phyloP scores from a whole-genome alignment of 1,284 basidiomycete genomes.

The Malassezia yamatoensis region DNA sequence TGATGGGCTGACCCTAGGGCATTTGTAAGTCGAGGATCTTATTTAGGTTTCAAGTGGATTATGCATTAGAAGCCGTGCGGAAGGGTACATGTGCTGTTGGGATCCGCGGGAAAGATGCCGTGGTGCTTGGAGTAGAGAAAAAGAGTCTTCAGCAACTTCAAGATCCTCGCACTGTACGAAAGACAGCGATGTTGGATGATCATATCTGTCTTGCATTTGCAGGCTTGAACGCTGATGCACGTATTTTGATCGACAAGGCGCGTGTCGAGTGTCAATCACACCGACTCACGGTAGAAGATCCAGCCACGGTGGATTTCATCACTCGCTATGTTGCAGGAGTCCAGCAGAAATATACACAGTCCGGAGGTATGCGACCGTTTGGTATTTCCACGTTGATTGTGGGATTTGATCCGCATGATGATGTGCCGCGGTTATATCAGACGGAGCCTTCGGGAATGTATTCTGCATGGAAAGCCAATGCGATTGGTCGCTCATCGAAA shows the following conservation, averaged over 20 bases:
- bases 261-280: constrained; percentile 96
- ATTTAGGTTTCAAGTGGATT: constrained; percentile 67
- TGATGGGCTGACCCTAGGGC: constrained; percentile 16
- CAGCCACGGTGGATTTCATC: constrained; percentile 95
- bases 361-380: constrained; percentile 94
- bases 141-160: constrained; percentile 94
- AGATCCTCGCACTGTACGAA: constrained; percentile 91
- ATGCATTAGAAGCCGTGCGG: constrained; percentile 89
- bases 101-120: constrained; percentile 84
- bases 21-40: constrained; percentile 11
- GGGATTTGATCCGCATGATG: constrained; percentile 90
- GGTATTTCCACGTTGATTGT: constrained; percentile 94
- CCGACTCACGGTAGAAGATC: constrained; percentile 92
- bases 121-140: constrained; percentile 97
- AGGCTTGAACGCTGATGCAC: constrained; percentile 91
- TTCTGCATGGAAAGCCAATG: constrained; percentile 98
- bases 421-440: constrained; percentile 77
- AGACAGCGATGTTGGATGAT: constrained; percentile 97
- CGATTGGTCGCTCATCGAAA: constrained; percentile 93
- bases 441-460: constrained; percentile 94
- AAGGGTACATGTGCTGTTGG: constrained; percentile 97
- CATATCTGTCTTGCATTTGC: constrained; percentile 96
- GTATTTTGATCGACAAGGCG: constrained; percentile 95
- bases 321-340: constrained; percentile 94
- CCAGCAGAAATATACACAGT: constrained; percentile 87